Evolutionary conservation across 441 rosid genomes (phyloP).

Genomic region (Manihot esculenta): DNA sequence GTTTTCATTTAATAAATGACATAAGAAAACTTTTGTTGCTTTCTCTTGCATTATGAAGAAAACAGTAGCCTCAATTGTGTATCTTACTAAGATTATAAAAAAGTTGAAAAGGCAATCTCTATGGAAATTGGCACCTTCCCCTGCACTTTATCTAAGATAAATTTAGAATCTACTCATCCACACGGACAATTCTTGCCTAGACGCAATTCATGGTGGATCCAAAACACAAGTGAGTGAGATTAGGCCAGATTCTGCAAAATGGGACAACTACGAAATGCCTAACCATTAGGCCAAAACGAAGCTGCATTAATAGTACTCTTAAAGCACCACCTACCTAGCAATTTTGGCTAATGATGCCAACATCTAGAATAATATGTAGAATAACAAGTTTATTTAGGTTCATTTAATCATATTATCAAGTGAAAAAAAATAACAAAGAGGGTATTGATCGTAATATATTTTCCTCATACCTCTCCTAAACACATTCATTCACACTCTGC

Average conservation of each 20-base stretch:
- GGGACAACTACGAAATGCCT: not conserved
- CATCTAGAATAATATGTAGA: not conserved
- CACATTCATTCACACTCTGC: constrained; percentile 42
- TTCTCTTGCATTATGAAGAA: too few relatives aligned
- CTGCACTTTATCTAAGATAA: too few relatives aligned
- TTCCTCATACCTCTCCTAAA: not conserved
- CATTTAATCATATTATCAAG: not conserved
- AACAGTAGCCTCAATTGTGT: too few relatives aligned
- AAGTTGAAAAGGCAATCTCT: too few relatives aligned
- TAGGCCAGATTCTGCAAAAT: not conserved
- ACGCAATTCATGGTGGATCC: too few relatives aligned
- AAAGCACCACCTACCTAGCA: not conserved
- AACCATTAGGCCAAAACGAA: not conserved
- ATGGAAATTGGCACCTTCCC: too few relatives aligned
- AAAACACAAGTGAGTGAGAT: too few relatives aligned
- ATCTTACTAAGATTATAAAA: too few relatives aligned
- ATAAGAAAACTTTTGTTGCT: too few relatives aligned
- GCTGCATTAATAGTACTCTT: not conserved
- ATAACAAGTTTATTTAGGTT: not conserved
- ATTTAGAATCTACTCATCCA: too few relatives aligned
- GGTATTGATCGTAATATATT: not conserved
- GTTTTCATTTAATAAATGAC: too few relatives aligned
- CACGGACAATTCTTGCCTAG: too few relatives aligned
- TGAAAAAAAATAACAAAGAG: not conserved
- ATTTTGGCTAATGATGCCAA: not conserved